Percentiles rank a stretch among this genome's conserved stretches.
These are phyloP conservation scores for Eucalyptus pauciflora DNA, from an alignment of 345 rosid genomes.

Conservation along the genomic window DNA sequence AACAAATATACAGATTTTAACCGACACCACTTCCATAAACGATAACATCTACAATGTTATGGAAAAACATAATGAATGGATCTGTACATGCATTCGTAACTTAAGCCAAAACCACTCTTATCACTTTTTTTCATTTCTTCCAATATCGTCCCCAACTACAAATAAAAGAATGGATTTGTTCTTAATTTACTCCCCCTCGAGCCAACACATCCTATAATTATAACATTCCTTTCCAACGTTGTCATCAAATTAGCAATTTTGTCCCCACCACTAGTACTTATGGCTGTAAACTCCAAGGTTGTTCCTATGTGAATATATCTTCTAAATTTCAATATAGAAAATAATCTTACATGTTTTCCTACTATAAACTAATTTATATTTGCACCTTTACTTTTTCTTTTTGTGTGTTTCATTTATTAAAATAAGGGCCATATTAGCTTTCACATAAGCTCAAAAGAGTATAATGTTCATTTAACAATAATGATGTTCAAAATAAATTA, in stretches of 20 bases:
- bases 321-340: too few species aligned
- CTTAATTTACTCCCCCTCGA: too few species aligned
- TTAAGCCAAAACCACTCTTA: too few species aligned
- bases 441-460: background rate
- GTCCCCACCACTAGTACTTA: background rate
- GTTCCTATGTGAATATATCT: background rate
- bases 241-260: background rate
- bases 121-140: too few species aligned
- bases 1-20: too few species aligned
- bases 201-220: background rate
- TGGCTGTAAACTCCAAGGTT: rapidly evolving
- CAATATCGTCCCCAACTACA: rapidly evolving
- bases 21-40: too few species aligned
- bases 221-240: background rate
- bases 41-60: too few species aligned
- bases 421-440: background rate
- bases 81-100: background rate
- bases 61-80: background rate
- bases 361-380: background rate
- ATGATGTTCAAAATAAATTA: background rate
- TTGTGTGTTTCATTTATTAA: too few species aligned
- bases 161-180: too few species aligned
- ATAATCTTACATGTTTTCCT: rapidly evolving
- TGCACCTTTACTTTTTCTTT: background rate
- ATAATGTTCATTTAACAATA: background rate